Evolutionary conservation across 345 rosid genomes (phyloP).

Genomic region (Sisymbrium irio): DNA sequence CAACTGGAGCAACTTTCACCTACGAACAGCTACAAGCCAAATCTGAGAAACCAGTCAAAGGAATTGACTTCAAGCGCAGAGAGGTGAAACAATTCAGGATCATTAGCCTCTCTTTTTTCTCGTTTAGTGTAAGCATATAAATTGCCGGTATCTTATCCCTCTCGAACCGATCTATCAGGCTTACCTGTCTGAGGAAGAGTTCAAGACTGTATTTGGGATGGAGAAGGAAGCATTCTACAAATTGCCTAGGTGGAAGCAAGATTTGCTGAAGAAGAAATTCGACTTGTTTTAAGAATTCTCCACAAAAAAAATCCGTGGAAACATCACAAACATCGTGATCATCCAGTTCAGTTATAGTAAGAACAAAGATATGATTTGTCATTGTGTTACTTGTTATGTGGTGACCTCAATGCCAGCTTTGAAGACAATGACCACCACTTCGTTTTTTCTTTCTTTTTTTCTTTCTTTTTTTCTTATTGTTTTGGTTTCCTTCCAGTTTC

Average conservation of each 20-base stretch:
- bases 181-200: slow-evolving; percentile 82
- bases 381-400: not conserved
- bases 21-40: slow-evolving; percentile 82
- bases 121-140: not conserved
- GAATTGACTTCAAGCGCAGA: slow-evolving; percentile 90
- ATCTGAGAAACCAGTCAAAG: slow-evolving; percentile 82
- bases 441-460: not conserved
- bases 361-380: slow-evolving; percentile 10
- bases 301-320: not conserved
- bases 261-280: slow-evolving; percentile 75
- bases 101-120: not conserved
- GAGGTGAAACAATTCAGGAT: slow-evolving; percentile 51
- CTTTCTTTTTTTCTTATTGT: not conserved
- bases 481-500: not conserved
- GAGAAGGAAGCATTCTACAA: slow-evolving; percentile 72
- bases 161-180: slow-evolving; percentile 45
- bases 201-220: slow-evolving; percentile 64
- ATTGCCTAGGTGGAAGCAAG: slow-evolving; percentile 97
- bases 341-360: not conserved
- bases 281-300: slow-evolving; percentile 57
- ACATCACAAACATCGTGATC: slow-evolving; percentile 14
- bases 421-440: slow-evolving; percentile 6
- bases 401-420: slow-evolving; percentile 21
- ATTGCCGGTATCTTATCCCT: not conserved
- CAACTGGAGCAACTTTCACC: slow-evolving; percentile 52